Base-by-base conservation (phyloP, 2,329 filamentous ascomycete genomes). In the Rutstroemia sydowiana region DNA sequence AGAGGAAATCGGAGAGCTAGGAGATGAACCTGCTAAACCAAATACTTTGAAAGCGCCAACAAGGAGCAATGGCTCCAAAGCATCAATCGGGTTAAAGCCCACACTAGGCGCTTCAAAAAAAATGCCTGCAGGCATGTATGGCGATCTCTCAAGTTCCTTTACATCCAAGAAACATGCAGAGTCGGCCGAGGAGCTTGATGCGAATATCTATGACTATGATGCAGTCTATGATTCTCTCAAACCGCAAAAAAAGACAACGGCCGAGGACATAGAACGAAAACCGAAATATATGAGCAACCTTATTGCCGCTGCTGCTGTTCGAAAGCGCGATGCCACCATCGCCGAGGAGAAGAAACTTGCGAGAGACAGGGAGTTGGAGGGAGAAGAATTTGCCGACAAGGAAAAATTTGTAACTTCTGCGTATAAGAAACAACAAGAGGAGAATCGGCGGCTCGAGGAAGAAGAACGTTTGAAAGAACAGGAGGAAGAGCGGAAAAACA, bases 401-500 rank as follows among this genome's bases (percentile, higher is more conserved):
- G 88, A 93, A 65, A 88, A 85, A 68, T 93, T 93, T 60, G 88
- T 93, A 31, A 93, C 88, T 0, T 84, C 82, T 53, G 87, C 87
- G 32, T 95, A 93, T 67, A 88, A 87, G 71, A 76, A 78, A 63
- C 87, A 92, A 65, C 87, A 91, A 63, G 86, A 85, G 65, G 88
- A 91, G 67, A 83, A 88, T 58, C 73, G 75, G 59, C 72, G 75
- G 50, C 64, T 87, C 8, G 86, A 91, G 63, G 85, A 82, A 57
- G 86, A 88, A 64, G 87, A 93, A 69, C 78, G 74, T 64, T 70
- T 68, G 53, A 73, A 75, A 52, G 84, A 88, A 61, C 85, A 84
- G 61, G 77, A 75, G 34, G 77, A 87, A 62, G 75, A 78, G 21
- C 77, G 76, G 66, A 82, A 82, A 66, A 84, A 84, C 56, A 76